Base-by-base conservation (phyloP, 108 stramenopile species). In the Ochromonas danica region DNA sequence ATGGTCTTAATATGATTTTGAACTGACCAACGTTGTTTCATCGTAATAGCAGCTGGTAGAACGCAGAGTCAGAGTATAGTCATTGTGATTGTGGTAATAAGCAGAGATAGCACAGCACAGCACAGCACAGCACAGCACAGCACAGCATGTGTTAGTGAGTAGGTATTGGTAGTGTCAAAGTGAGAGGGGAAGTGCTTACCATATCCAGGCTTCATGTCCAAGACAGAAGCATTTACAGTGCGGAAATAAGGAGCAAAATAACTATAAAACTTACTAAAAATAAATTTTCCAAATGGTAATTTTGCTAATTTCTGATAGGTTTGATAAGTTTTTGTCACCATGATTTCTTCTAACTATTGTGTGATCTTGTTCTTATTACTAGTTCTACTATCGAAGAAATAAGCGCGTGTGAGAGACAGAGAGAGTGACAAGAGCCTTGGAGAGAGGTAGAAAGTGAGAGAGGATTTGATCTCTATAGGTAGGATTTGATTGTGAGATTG, bases 1-100 rank as follows among this genome's bases (percentile, higher is more conserved):
- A 67, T 25, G 30, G 63, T 67, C 25, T 67, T 28, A 25, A 67
- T 67, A 67, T 67, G 63, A 67, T 67, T 67, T 36, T 67, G 63
- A 31, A 67, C 63, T 3, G 30, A 3, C 63, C 63, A 67, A 10
- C 63, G 63, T 36, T 67, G 63, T 25, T 67, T 67, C 63, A 67
- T 67, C 10, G 33, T 33, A 67, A 67, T 25, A 36, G 6, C 33
- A 3, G 63, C 63, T 67, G 45, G 6, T 22, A 67, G 10, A 67
- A 67, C 25, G 3, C 3, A 10, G 25, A 36, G 6, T 67, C 31
- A 67, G 6, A 67, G 25, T 35, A 51, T 51, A 6, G 22, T 51
- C 14, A 51, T 14, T 14, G 14, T 14, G 22, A 51, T 51, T 51
- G 22, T 22, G 22, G 6, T 51, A 22, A 51, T 51, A 14, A 14